Evolutionary conservation across 23 red algal genomes (phyloP), one percentile per base, ranked within the genome.

Genomic region (Gracilaria domingensis): DNA sequence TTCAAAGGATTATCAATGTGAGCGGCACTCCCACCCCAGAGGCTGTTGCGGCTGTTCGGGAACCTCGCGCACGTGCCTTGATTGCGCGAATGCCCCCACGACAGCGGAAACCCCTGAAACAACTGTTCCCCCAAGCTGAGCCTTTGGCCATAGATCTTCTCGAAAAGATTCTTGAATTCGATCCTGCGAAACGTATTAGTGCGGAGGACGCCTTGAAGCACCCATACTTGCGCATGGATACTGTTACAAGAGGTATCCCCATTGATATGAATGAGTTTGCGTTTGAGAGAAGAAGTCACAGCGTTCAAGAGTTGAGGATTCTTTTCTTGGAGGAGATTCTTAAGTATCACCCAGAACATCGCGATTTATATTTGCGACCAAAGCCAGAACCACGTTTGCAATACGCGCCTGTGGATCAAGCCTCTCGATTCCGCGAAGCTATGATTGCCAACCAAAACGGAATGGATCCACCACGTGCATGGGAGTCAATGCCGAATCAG

Each of bases 281-380:
- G n/a, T 98, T 98, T 88, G 97, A 98, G 56, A 45, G 80, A 51
- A 67, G 88, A 91, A 80, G 61, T 61, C 55, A 84, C 14, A 66
- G 78, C 23, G 53, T 85, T 25, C 83, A 83, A 28, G 81, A 93
- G 58, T 64, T 98, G 30, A 88, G 97, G 17, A 7, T 32, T 18
- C 80, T 98, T 53, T 98, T 98, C 81, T 62, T 93, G 86, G 94
- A 95, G 32, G 97, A 98, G 74, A 98, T 98, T 55, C 83, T 92
- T 39, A 92, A 95, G 42, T 95, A 96, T 78, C 96, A 98, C 80
- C 96, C 96, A 0, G 86, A 90, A 38, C 78, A 86, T n/a, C 81
- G 84, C 30, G 92, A 98, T 57, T 47, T 75, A 17, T 83, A 93
- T 5, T 62, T 92, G 67, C 49, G 50, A 28, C 89, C 61, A 18